phyloP scores from a whole-genome alignment of 2,329 filamentous ascomycete genomes.

The Mariannaea sp. region DNA sequence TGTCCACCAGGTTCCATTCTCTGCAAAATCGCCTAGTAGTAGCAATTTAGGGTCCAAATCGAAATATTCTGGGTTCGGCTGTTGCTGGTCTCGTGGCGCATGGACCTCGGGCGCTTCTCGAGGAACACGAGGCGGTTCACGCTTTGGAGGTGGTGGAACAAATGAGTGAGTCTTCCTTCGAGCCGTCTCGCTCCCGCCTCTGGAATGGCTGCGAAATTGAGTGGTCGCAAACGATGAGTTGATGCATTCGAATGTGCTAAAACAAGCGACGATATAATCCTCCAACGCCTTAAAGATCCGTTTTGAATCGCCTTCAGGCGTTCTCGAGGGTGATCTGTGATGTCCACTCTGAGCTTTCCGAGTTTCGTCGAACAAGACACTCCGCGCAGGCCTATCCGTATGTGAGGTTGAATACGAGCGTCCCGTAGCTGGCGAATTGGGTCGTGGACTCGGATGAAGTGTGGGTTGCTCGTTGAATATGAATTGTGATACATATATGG shows the following conservation, averaged over 20 bases:
- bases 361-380: conserved; percentile 18
- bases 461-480: conserved; percentile 48
- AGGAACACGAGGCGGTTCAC: conserved; percentile 42
- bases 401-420: conserved; percentile 54
- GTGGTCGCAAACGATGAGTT: conserved; percentile 73
- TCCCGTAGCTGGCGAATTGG: conserved; percentile 25
- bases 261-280: conserved; percentile 73
- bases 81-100: conserved; percentile 24
- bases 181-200: conserved; percentile 32
- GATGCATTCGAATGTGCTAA: conserved; percentile 72
- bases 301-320: conserved; percentile 48
- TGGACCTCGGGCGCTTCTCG: conserved; percentile 39
- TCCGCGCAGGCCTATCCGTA: conserved; percentile 44
- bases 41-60: conserved; percentile 77
- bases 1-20: conserved; percentile 85
- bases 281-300: conserved; percentile 76
- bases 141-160: conserved; percentile 26
- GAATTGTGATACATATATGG: conserved; percentile 33
- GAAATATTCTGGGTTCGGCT: conserved; percentile 29
- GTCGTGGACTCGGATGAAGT: conserved; percentile 41
- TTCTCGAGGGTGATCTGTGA: conserved; percentile 25
- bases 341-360: conserved; percentile 21
- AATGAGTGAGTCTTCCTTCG: conserved; percentile 34
- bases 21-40: conserved; percentile 74
- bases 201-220: conserved; percentile 42